Percentiles rank a stretch among this genome's conserved stretches.
phyloP scores from a whole-genome alignment of 805 yeast genomes.

The Candida orba region DNA sequence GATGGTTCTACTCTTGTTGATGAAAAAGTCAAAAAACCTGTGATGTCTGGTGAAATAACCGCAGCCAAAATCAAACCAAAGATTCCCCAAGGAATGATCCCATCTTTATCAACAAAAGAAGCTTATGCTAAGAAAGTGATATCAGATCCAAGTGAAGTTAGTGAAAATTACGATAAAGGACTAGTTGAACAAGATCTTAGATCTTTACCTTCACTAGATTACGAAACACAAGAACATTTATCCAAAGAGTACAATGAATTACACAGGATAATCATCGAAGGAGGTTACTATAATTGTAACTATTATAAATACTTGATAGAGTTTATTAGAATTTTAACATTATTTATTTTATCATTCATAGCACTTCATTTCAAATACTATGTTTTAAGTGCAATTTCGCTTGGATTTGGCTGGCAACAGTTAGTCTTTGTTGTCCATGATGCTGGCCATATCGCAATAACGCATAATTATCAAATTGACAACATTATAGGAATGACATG shows the following conservation, averaged over 20 bases:
- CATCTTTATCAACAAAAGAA: constrained; percentile 30
- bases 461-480: constrained; percentile 74
- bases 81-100: constrained; percentile 42
- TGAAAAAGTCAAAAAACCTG: neutral
- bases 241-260: constrained; percentile 52
- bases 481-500: constrained; percentile 64
- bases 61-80: constrained; percentile 39
- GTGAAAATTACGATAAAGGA: constrained; percentile 51
- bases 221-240: constrained; percentile 52
- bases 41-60: constrained; percentile 33
- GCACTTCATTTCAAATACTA: constrained; percentile 42
- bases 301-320: constrained; percentile 73
- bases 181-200: constrained; percentile 49
- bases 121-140: constrained; percentile 28
- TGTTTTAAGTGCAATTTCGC: constrained; percentile 48
- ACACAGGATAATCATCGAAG: constrained; percentile 45
- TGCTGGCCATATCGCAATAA: constrained; percentile 79
- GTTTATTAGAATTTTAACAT: constrained; percentile 45
- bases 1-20: constrained; percentile 7
- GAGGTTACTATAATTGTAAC: constrained; percentile 64
- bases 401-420: constrained; percentile 87
- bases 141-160: constrained; percentile 47
- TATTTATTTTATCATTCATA: constrained; percentile 43
- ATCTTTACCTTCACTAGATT: constrained; percentile 58
- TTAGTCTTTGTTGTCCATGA: constrained; percentile 84